Conservation (phyloP, 345 rosid species). For the Iberis pinnata region DNA sequence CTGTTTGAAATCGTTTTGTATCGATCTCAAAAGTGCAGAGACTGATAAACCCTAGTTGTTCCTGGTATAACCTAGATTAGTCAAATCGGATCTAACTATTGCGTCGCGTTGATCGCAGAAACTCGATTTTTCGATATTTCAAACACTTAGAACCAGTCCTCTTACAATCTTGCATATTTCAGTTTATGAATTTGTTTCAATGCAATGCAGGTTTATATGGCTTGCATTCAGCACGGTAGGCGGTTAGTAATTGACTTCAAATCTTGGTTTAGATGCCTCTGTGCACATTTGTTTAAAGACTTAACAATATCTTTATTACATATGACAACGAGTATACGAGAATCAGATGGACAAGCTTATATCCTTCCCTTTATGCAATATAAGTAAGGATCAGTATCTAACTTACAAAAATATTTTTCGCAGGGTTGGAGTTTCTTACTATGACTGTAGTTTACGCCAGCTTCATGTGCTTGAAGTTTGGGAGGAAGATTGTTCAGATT, state of each 20-base stretch:
- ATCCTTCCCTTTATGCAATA: not conserved
- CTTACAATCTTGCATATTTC: not conserved
- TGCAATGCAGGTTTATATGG: conserved; percentile 81
- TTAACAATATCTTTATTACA: not conserved
- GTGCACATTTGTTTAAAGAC: not conserved
- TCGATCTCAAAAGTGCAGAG: not conserved
- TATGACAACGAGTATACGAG: not conserved
- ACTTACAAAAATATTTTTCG: conserved; percentile 3
- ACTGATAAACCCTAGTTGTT: conserved; percentile 9
- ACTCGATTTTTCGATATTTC: not conserved
- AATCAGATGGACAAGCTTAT: not conserved
- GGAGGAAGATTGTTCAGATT: conserved; percentile 75
- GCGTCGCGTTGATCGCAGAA: conserved; percentile 7
- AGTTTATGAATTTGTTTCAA: conserved; percentile 11
- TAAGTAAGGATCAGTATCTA: conserved; percentile 1
- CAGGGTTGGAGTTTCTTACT: conserved; percentile 88
- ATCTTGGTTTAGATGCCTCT: not conserved
- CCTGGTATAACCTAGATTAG: not conserved
- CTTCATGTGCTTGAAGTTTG: conserved; percentile 88
- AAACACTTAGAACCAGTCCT: not conserved
- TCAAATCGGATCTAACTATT: conserved; percentile 11
- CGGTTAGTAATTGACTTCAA: conserved; percentile 44
- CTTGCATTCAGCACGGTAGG: conserved; percentile 70
- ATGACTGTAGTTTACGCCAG: conserved; percentile 71
- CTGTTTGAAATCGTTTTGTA: not conserved